phyloP scores from a whole-genome alignment of 345 rosid genomes.

The Reutealis trisperma region DNA sequence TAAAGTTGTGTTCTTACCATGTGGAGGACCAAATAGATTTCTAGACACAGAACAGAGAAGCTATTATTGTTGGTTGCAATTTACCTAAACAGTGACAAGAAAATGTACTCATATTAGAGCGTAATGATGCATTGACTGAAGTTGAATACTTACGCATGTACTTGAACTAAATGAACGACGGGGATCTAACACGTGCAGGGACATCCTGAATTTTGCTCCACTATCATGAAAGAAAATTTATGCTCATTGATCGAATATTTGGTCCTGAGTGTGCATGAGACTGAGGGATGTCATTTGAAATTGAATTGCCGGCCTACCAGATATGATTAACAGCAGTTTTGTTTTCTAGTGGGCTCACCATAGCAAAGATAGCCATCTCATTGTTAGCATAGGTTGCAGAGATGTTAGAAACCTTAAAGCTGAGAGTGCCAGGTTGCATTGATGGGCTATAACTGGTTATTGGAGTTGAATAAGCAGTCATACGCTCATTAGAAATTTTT shows the following conservation, averaged over 20 bases:
- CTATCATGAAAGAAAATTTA: constrained; percentile 22
- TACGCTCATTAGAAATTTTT: constrained; percentile 11
- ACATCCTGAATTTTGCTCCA: not conserved
- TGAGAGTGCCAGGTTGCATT: constrained; percentile 18
- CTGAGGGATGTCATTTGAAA: constrained; percentile 5
- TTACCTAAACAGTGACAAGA: not conserved
- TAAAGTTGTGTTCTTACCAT: not conserved
- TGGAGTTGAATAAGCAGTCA: constrained; percentile 22
- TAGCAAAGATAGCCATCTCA: constrained; percentile 30
- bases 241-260: constrained; percentile 9
- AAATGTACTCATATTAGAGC: not conserved
- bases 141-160: not conserved
- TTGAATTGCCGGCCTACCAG: constrained; percentile 34
- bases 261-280: constrained; percentile 15
- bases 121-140: not conserved
- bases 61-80: not conserved
- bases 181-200: not conserved
- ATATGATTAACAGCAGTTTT: constrained; percentile 22
- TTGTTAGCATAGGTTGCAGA: constrained; percentile 16
- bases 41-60: not conserved
- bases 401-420: constrained; percentile 29
- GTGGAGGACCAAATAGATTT: not conserved
- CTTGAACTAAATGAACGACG: not conserved
- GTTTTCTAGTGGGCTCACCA: constrained; percentile 18
- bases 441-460: constrained; percentile 19